Evolutionary conservation across 306 rosid genomes (phyloP), one percentile per base, ranked within the genome.

Genomic region (Mucuna pruriens): DNA sequence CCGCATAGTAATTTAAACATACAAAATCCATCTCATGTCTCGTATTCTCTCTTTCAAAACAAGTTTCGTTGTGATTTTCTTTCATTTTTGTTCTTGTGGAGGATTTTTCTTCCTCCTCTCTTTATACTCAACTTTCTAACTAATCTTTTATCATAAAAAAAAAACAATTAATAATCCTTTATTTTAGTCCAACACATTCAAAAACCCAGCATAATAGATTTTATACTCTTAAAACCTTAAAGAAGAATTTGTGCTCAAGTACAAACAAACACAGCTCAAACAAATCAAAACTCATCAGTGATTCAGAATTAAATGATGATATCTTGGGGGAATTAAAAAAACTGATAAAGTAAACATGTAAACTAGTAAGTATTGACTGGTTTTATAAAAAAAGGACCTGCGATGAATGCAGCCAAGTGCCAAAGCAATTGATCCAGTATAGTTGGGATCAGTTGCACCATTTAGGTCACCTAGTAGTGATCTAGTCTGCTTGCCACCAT

Each of bases 391-490:
- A 85, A 40, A 69, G 78, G 77, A 95, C 99, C 99, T 91, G 91
- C 94, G 92, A 81, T 95, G 98, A 84, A 95, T 93, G 88, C 99
- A 95, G 63, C 99, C 99, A 82, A 95, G 95, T 61, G 98, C 92
- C 54, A 95, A 86, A 81, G 97, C 95, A 86, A 95, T 85, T 72
- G 99, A 93, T 80, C 97, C 99, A 15, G 96, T 89, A 84, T 89
- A 90, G 87, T 86, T 80, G 75, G 93, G 76, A 84, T 90, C 98
- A 2, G 87, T 82, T 68, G 86, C 92, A 46, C 92, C 97, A 79
- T 84, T 90, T 83, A 95, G 91, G 80, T 95, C 98, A 62, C 92
- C 90, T 44, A 93, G 97, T 51, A 95, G 92, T 49, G 88, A 87
- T 80, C 99, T 89, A 20, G 95, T 90, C 99, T 95, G 94, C 77